Evolutionary conservation across 1,284 basidiomycete species (phyloP).

Genomic region (Porodaedalea pini): DNA sequence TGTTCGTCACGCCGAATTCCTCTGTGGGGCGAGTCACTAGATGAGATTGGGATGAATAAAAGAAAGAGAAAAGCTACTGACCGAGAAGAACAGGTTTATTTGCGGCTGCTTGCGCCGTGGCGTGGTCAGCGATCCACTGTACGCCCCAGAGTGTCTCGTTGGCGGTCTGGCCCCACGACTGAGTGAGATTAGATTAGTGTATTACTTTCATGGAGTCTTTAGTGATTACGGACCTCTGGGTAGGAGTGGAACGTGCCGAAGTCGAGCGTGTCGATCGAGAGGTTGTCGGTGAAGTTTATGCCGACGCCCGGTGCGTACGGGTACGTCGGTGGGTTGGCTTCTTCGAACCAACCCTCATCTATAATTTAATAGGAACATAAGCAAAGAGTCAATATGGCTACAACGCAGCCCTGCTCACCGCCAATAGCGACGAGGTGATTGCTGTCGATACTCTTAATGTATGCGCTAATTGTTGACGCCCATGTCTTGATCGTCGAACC

Average conservation of each 20-base stretch:
- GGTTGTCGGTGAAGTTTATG: constrained; percentile 25
- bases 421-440: constrained; percentile 41
- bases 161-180: constrained; percentile 23
- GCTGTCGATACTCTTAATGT: constrained; percentile 28
- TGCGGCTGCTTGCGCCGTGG: constrained; percentile 42
- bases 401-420: constrained; percentile 11
- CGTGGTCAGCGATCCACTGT: constrained; percentile 56
- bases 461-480: constrained; percentile 24
- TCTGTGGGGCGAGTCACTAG: constrained; percentile 30
- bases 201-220: neutral
- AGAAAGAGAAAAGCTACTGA: neutral
- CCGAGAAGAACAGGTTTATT: constrained; percentile 52
- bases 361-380: neutral
- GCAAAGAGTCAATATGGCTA: neutral
- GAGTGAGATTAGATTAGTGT: neutral
- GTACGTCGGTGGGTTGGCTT: constrained; percentile 24
- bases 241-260: constrained; percentile 30
- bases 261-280: constrained; percentile 27
- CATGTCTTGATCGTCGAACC: constrained; percentile 26
- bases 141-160: constrained; percentile 27
- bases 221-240: constrained; percentile 20
- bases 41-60: neutral
- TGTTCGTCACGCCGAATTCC: constrained; percentile 47
- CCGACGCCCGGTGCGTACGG: constrained; percentile 22
- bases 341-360: constrained; percentile 29